Base-by-base conservation (phyloP, 306 rosid genomes). In the Lagenaria siceraria region DNA sequence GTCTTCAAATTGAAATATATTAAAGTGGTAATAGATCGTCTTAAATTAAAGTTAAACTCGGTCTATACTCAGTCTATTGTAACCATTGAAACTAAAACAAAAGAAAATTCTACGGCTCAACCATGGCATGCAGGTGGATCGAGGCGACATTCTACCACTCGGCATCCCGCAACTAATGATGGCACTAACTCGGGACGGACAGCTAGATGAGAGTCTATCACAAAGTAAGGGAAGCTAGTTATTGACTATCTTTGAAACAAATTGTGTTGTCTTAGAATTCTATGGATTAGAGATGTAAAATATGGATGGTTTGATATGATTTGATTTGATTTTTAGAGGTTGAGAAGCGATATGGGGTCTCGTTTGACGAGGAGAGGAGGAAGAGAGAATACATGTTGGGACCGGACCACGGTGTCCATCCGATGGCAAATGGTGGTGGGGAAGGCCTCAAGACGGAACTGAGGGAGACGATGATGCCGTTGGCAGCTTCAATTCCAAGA, bases 121-220 rank as follows among this genome's bases (percentile, higher is more conserved):
- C 52, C 17, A 46, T 46, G 18, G 17, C 5, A 46, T 46, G 18
- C 11, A 60, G 70, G 80, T 90, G 2, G 96, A 94, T 35, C 80
- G 55, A 73, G 94, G 88, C 7, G 82, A 93, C 63, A 27, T 63
- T 8, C 79, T 94, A 27, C 96, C 98, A 0, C 84, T 91, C 2
- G 96, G 98, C 10, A 5, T 87, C 19, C 96, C 98, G 5, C 89
- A 87, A 75, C 58, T 91, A 24, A 94, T 94, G 98, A 83, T 90
- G 91, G 80, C 96, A 6, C 18, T 94, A 69, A 94, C 98, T 13
- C 82, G 90, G 19, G 95, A 94, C 19, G 96, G 86, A 61, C 97
- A 90, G 76, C 68, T 91, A n/a, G 40, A 85, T 12, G 82, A 87
- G 6, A 65, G 79, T 31, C 85, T 90, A 2, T 60, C 61, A 2